Evolutionary conservation across 441 rosid genomes (phyloP).

Genomic region (Cnidoscolus chayamansa): DNA sequence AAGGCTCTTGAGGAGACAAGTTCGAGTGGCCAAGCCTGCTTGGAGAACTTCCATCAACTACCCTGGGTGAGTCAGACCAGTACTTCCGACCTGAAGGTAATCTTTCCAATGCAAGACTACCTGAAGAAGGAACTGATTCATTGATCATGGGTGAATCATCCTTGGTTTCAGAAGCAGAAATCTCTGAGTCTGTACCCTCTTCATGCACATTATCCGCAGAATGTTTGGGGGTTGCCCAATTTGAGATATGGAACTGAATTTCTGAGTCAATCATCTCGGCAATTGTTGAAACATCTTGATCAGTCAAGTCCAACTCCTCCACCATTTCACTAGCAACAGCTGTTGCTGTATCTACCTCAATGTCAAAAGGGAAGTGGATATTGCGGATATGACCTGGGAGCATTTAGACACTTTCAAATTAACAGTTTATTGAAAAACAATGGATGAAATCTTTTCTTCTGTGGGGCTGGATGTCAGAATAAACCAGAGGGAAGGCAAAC

Average conservation of each 20-base stretch:
- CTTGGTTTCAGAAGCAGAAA: slow-evolving; percentile 18
- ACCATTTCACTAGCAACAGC: slow-evolving; percentile 95
- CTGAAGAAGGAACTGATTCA: slow-evolving; percentile 35
- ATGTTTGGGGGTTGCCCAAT: slow-evolving; percentile 45
- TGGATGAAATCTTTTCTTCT: not conserved
- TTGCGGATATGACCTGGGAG: slow-evolving; percentile 65
- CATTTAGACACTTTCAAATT: not conserved
- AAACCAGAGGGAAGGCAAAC: slow-evolving; percentile 28
- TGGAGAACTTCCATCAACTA: slow-evolving; percentile 39
- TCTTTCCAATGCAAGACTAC: slow-evolving; percentile 50
- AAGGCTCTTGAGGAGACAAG: slow-evolving; percentile 23
- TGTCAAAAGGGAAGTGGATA: slow-evolving; percentile 88
- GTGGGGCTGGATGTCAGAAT: not conserved
- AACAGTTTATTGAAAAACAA: slow-evolving; percentile 1
- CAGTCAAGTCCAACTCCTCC: slow-evolving; percentile 77
- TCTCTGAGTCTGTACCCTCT: slow-evolving; percentile 24
- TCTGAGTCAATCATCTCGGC: slow-evolving; percentile 66
- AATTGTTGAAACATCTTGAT: slow-evolving; percentile 75
- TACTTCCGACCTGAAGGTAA: slow-evolving; percentile 79
- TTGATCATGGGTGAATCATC: slow-evolving; percentile 26
- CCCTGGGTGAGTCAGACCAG: slow-evolving; percentile 75
- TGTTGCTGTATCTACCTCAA: slow-evolving; percentile 72
- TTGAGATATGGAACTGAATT: slow-evolving; percentile 62
- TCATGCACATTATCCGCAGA: slow-evolving; percentile 22
- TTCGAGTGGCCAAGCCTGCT: slow-evolving; percentile 29